Percentiles rank a stretch among this genome's conserved stretches.
These are phyloP conservation scores for Pterulicium gracile DNA, from an alignment of 1,284 basidiomycete species.

Conservation along the genomic window DNA sequence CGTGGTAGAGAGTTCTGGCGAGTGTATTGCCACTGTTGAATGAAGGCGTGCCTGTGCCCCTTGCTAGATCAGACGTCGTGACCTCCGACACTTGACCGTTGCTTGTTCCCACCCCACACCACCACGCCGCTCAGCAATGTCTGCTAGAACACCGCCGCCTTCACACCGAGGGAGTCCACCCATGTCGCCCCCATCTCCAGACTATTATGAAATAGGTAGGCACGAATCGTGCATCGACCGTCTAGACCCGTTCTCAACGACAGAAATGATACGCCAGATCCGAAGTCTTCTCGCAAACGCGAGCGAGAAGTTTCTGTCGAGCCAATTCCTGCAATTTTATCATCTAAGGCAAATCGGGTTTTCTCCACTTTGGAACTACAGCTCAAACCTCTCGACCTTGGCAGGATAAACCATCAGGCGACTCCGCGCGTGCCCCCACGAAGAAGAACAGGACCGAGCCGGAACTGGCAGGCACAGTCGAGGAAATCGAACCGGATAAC, in stretches of 20 bases:
- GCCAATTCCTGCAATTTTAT: background rate
- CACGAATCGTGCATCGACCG: constrained; percentile 13
- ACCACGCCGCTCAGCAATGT: background rate
- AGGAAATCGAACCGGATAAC: constrained; percentile 28
- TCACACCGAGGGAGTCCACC: background rate
- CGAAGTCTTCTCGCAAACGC: background rate
- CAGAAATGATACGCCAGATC: background rate
- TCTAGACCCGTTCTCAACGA: background rate
- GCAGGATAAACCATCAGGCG: constrained; percentile 17
- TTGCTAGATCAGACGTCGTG: background rate
- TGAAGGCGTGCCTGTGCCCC: background rate
- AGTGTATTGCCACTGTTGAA: background rate
- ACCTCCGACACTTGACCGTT: background rate
- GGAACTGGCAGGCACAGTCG: constrained; percentile 50
- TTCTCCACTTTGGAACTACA: background rate
- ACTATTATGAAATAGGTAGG: background rate
- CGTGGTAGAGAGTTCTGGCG: no score
- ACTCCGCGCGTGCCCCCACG: constrained; percentile 41
- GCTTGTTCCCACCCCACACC: background rate
- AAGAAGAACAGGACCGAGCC: constrained; percentile 65
- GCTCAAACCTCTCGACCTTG: background rate
- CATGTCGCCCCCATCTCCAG: background rate
- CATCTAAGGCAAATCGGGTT: background rate
- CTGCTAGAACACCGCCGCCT: background rate
- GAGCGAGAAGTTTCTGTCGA: constrained; percentile 1